Percentiles rank a stretch among this genome's conserved stretches.
phyloP scores from a whole-genome alignment of 768 basidiomycete genomes.

The Porphyrellus cyaneotinctus region DNA sequence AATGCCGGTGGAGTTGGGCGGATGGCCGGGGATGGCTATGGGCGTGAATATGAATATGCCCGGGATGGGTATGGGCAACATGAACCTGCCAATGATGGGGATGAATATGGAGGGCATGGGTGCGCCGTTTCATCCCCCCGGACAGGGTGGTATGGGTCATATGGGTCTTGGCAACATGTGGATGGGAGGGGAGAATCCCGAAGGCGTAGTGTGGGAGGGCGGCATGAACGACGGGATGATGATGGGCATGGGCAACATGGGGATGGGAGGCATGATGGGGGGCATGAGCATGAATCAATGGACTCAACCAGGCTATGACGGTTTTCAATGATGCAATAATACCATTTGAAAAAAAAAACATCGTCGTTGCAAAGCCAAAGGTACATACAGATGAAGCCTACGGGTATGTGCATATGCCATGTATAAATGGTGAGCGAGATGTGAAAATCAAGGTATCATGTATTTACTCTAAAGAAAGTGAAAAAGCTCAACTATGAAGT shows the following conservation, averaged over 20 bases:
- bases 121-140: conserved; percentile 21
- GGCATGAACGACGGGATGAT: conserved; percentile 43
- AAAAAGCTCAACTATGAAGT: conserved; percentile 6
- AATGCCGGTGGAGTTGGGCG: conserved; percentile 33
- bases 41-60: conserved; percentile 38
- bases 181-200: conserved; percentile 32
- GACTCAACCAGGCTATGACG: conserved; percentile 33
- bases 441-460: conserved; percentile 26
- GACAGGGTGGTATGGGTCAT: conserved; percentile 22
- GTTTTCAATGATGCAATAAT: conserved; percentile 24
- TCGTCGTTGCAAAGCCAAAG: conserved; percentile 1
- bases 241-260: conserved; percentile 36
- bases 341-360: not conserved
- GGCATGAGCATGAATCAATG: conserved; percentile 39
- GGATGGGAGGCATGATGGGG: conserved; percentile 31
- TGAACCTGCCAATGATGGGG: conserved; percentile 39
- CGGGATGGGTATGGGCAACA: conserved; percentile 38
- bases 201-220: conserved; percentile 36
- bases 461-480: conserved; percentile 45
- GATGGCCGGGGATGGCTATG: conserved; percentile 35
- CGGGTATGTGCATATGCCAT: conserved; percentile 25
- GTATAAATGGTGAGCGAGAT: conserved; percentile 22
- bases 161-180: conserved; percentile 28
- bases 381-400: conserved; percentile 10
- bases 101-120: conserved; percentile 37